phyloP scores from a whole-genome alignment of 805 yeast species.

The Wickerhamiella domercqiae region DNA sequence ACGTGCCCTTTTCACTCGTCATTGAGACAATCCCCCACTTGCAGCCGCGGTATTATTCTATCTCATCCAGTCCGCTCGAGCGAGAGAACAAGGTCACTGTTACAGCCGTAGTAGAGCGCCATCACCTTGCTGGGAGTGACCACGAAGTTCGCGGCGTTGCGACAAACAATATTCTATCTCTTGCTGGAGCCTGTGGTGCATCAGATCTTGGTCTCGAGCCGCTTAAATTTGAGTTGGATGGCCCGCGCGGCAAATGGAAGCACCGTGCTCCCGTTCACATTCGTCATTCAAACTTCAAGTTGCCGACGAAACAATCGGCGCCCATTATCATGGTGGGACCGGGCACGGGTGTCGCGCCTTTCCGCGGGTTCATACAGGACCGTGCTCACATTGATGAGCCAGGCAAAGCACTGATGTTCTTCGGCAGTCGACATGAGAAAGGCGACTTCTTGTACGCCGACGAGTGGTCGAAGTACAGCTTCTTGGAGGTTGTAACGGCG shows the following conservation, averaged over 20 bases:
- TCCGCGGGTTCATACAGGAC: slow-evolving; percentile 88
- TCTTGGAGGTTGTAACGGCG: slow-evolving; percentile 53
- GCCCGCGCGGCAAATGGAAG: slow-evolving; percentile 53
- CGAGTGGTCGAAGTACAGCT: slow-evolving; percentile 67
- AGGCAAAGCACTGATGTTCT: slow-evolving; percentile 67
- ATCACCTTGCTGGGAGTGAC: slow-evolving; percentile 20
- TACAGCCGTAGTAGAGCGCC: slow-evolving; percentile 83
- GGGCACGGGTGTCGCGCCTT: slow-evolving; percentile 98
- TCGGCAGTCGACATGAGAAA: slow-evolving; percentile 65
- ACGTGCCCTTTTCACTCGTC: slow-evolving; percentile 70
- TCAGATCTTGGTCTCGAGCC: slow-evolving; percentile 17
- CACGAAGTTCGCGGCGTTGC: slow-evolving; percentile 67
- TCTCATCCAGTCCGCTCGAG: slow-evolving; percentile 71
- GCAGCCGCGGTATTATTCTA: slow-evolving; percentile 92
- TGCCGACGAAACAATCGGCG: slow-evolving; percentile 68
- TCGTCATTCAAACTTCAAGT: slow-evolving; percentile 86
- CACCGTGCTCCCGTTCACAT: slow-evolving; percentile 78
- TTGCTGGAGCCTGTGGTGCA: slow-evolving; percentile 46
- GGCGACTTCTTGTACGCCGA: slow-evolving; percentile 77
- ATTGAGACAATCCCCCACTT: slow-evolving; percentile 67
- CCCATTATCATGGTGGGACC: slow-evolving; percentile 94
- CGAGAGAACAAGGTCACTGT: slow-evolving; percentile 65
- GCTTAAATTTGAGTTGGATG: slow-evolving; percentile 56
- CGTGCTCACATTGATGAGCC: slow-evolving; percentile 41
- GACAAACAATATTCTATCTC: slow-evolving; percentile 68